phyloP scores from a whole-genome alignment of 2,329 filamentous ascomycete genomes.

The Diaporthe sp. region DNA sequence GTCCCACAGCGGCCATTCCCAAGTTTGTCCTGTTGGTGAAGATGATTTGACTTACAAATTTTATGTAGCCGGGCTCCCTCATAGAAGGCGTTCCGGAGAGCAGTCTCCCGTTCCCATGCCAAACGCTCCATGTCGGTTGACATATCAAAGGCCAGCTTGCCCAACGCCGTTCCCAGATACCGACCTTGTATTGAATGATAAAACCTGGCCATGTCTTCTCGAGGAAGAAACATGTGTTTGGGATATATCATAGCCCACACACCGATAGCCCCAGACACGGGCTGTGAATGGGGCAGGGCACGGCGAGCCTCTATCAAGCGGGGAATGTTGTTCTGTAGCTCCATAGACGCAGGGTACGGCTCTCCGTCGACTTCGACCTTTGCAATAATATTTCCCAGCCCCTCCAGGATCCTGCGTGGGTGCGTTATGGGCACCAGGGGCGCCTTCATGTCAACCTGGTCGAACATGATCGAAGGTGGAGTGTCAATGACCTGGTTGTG shows the following conservation, averaged over 20 bases:
- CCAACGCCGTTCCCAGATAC: slow-evolving; percentile 12
- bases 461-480: not conserved
- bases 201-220: slow-evolving; percentile 18
- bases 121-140: slow-evolving; percentile 1
- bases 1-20: not conserved
- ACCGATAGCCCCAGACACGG: slow-evolving; percentile 61
- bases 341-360: slow-evolving; percentile 74
- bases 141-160: slow-evolving; percentile 36
- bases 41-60: slow-evolving; percentile 56
- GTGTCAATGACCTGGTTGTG: slow-evolving; percentile 25
- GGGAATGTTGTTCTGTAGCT: slow-evolving; percentile 77
- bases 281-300: slow-evolving; percentile 46
- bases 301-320: slow-evolving; percentile 63
- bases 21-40: not conserved
- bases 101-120: slow-evolving; percentile 19
- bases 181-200: not conserved
- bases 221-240: slow-evolving; percentile 30
- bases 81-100: slow-evolving; percentile 24
- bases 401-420: slow-evolving; percentile 72
- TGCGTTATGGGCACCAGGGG: slow-evolving; percentile 75
- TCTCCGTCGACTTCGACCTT: slow-evolving; percentile 66
- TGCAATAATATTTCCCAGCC: slow-evolving; percentile 85
- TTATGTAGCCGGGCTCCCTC: slow-evolving; percentile 57
- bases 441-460: not conserved
- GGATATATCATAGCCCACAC: slow-evolving; percentile 83